Conservation (phyloP, 306 rosid genomes). For the Sphenostylis stenocarpa region DNA sequence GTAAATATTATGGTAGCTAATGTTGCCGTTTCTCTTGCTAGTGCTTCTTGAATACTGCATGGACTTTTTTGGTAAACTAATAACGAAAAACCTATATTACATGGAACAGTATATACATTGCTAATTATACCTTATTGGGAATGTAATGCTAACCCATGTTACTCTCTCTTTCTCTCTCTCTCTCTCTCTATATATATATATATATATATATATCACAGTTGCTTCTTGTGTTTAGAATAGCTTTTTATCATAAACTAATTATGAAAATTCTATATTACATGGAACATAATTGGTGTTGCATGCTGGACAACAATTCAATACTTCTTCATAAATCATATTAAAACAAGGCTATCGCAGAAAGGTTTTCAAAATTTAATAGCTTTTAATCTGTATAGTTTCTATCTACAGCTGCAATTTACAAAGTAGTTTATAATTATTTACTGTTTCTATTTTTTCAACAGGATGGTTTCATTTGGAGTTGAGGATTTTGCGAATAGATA, state of each 20-base stretch:
- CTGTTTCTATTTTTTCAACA: slow-evolving; percentile 32
- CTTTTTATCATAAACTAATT: background rate
- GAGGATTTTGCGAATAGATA: slow-evolving; percentile 76
- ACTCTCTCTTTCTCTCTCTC: background rate
- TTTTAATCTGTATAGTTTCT: slow-evolving; percentile 6
- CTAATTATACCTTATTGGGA: background rate
- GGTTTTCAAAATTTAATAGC: background rate
- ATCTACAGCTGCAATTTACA: slow-evolving; percentile 3
- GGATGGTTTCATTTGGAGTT: slow-evolving; percentile 93
- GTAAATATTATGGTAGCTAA: slow-evolving; percentile 3
- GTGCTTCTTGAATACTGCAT: slow-evolving; percentile 21
- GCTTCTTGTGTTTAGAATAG: slow-evolving; percentile 18
- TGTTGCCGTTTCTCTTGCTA: background rate
- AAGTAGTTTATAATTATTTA: slow-evolving; percentile 19
- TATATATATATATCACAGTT: too few relatives aligned
- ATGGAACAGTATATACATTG: background rate
- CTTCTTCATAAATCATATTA: slow-evolving; percentile 16
- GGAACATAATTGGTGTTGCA: background rate
- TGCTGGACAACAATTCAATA: slow-evolving; percentile 9
- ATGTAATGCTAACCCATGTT: slow-evolving; percentile 2
- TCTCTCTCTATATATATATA: too few relatives aligned
- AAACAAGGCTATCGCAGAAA: slow-evolving; percentile 11
- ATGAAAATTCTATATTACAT: slow-evolving; percentile 11
- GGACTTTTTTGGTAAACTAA: background rate
- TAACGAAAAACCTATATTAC: slow-evolving; percentile 7